Percentiles rank a stretch among this genome's conserved stretches.
Conservation (phyloP, 2,329 filamentous ascomycete genomes). For the Metarhizium robertsii region DNA sequence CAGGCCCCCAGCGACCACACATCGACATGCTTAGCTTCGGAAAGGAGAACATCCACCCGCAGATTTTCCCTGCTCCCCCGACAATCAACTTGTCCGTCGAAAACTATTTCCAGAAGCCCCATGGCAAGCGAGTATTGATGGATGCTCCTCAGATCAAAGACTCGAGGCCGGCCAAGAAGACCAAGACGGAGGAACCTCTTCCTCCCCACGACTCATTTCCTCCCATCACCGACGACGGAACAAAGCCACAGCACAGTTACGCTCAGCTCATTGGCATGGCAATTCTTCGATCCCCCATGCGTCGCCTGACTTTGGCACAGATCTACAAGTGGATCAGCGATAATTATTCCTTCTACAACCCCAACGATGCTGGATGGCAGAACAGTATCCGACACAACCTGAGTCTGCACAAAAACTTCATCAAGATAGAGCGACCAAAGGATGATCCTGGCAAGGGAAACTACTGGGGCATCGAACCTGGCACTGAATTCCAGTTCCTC, state of each 20-base stretch:
- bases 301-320: slow-evolving; percentile 79
- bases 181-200: slow-evolving; percentile 50
- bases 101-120: slow-evolving; percentile 41
- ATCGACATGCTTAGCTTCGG: slow-evolving; percentile 33
- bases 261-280: slow-evolving; percentile 95
- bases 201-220: slow-evolving; percentile 76
- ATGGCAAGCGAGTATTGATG: slow-evolving; percentile 54
- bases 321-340: slow-evolving; percentile 99
- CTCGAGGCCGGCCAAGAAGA: slow-evolving; percentile 56
- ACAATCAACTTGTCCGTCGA: slow-evolving; percentile 42
- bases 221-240: slow-evolving; percentile 70
- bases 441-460: slow-evolving; percentile 96
- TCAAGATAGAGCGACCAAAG: slow-evolving; percentile 92
- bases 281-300: slow-evolving; percentile 75
- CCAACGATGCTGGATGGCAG: slow-evolving; percentile 86
- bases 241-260: slow-evolving; percentile 87
- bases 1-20: slow-evolving; percentile 41
- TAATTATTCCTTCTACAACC: slow-evolving; percentile 79
- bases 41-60: slow-evolving; percentile 49
- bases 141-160: slow-evolving; percentile 69
- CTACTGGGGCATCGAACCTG: slow-evolving; percentile 91
- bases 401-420: slow-evolving; percentile 91
- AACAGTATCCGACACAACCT: slow-evolving; percentile 99
- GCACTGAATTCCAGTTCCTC: slow-evolving; percentile 80
- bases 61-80: slow-evolving; percentile 38